phyloP scores from a whole-genome alignment of 352 stramenopile genomes.

The Phytophthora ohioensis region DNA sequence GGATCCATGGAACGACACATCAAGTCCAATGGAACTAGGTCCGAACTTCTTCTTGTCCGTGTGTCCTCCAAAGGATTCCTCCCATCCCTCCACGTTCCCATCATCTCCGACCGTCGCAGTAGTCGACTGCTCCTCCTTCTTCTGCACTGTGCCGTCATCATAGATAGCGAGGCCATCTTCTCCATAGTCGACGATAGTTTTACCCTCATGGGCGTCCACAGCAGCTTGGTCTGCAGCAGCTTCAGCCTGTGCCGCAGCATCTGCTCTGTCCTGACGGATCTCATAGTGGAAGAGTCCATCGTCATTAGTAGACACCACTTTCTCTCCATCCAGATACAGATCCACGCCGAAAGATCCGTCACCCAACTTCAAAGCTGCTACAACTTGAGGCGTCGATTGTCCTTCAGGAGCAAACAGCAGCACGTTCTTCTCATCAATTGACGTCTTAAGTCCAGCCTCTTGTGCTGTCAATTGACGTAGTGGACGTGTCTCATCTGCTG shows the following conservation, averaged over 20 bases:
- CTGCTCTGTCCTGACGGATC: conserved; percentile 73
- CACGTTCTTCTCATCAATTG: conserved; percentile 29
- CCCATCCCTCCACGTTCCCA: conserved; percentile 87
- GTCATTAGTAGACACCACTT: conserved; percentile 71
- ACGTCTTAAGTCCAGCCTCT: conserved; percentile 46
- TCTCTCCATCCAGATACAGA: conserved; percentile 70
- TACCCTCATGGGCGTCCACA: conserved; percentile 86
- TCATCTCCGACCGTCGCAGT: conserved; percentile 29
- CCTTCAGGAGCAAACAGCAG: conserved; percentile 49
- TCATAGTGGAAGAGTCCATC: conserved; percentile 82
- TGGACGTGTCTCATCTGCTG: conserved; percentile 43
- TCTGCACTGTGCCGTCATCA: conserved; percentile 92
- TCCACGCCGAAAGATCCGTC: conserved; percentile 66
- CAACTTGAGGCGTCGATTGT: conserved; percentile 30
- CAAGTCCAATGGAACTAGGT: conserved; percentile 95
- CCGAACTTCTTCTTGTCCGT: conserved; percentile 86
- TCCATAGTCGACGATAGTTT: conserved; percentile 97
- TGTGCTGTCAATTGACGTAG: conserved; percentile 44
- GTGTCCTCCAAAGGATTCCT: conserved; percentile 96
- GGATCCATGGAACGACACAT: conserved; percentile 93
- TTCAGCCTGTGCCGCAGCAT: conserved; percentile 37
- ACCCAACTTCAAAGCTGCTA: conserved; percentile 60
- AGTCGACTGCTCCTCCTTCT: conserved; percentile 52
- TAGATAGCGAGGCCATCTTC: conserved; percentile 98
- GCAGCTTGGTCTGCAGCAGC: conserved; percentile 33